Evolutionary conservation across 139 green algal species (phyloP), one percentile per base, ranked within the genome.

Genomic region (Yamagishiella unicocca): DNA sequence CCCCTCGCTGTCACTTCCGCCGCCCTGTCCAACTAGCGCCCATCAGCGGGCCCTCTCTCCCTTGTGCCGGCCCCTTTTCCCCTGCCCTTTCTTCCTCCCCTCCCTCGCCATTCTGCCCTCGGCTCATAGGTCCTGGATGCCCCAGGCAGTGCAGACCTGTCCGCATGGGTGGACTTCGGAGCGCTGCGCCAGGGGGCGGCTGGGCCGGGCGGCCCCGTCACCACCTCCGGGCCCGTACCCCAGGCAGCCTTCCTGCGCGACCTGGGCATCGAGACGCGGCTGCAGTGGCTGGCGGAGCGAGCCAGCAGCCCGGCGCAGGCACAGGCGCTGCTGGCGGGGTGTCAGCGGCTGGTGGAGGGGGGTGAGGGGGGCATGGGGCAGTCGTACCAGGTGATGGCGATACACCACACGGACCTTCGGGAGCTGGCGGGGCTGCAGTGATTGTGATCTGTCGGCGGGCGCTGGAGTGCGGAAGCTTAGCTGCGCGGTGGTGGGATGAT

Each of bases 151-250:
- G 94, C 95, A 7, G 98, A 99, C 91, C 91, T 99, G 38, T 97
- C 90, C 82, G 95, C 95, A 2, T 96, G 95, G 77, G 98, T 99
- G 27, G 98, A 99, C 92, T 99, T 99, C 81, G 82, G 50, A 5
- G 92, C 96, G 1, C 87, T 98, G 76, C 85, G 90, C 58, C 68
- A 90, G 40, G 90, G 85, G 0, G 94, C 93, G 0, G 66, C 21
- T 24, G 40, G 80, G 9, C 31, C 75, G 7, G 75, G 72, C 72
- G 12, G 68, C 61, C 4, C 40, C 1, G 43, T 67, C 2, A 0
- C 29, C 25, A 45, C 25, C 29, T 61, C 46, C 2, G 45, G 61
- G 8, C 58, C 54, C 12, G 43, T 67, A 7, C 77, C 88, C 4
- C 97, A 98, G 86, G 86, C 87, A 2, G 64, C 92, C 61, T 95